Base-by-base conservation (phyloP, 1,139 yeast genomes). In the Ogataea hybrid region DNA sequence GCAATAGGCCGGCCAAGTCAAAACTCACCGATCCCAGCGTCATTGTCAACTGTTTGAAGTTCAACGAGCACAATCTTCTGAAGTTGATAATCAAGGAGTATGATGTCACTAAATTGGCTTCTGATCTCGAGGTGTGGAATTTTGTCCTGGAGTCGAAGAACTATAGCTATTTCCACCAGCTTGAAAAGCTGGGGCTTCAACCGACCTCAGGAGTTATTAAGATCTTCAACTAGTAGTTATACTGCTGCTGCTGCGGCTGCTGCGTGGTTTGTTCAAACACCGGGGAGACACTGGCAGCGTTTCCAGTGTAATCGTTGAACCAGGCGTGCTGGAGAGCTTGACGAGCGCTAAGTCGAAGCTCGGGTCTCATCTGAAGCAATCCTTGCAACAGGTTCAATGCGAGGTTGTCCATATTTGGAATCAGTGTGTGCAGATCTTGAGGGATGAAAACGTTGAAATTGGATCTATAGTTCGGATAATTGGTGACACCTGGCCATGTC, bases 281-380 rank as follows among this genome's bases (percentile, higher is more conserved):
- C 5, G 45, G 37, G 27, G 32, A 35, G 9, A 28, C 30, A 5
- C 39, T 22, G 25, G 30, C 44, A 12, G 41, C 20, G 35, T 43
- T 47, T 2, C 52, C 52, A 17, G 75, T 67, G 33, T 81, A 83
- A 58, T 90, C 97, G 42, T 85, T 85, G 64, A 92, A 90, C 96
- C 97, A 92, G 3, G 96, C 95, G 60, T 90, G 97, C 56, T 84
- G 92, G 54, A 92, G 74, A 2, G 96, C 96, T 62, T 87, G 96
- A 51, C 92, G 77, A 5, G 97, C 97, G 34, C 94, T 81, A 32
- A 92, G 79, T 62, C 98, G 77, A 52, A 81, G 79, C 58, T 90
- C 97, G 2, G 98, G 98, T 56, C 90, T 81, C 83, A 90, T 78
- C 63, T 89, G 97, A 52, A 92, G 72, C 57, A 94, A 70, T 36